Conservation (phyloP, 306 rosid genomes). For the Ceratonia siliqua region DNA sequence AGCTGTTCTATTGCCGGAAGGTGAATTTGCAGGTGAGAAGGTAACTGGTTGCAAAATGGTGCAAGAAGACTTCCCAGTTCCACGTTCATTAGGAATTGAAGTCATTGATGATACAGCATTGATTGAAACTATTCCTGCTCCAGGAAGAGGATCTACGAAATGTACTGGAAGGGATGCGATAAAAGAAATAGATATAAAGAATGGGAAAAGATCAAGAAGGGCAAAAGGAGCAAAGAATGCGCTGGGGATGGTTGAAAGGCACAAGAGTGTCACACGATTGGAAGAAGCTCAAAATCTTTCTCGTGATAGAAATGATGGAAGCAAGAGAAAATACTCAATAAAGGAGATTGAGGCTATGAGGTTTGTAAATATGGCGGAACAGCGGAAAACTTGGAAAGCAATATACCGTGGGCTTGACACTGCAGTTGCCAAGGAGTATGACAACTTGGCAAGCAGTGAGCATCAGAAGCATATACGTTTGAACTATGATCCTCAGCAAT, state of each 20-base stretch:
- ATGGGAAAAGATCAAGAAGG: constrained; percentile 40
- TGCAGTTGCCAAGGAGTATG: constrained; percentile 60
- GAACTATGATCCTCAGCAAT: constrained; percentile 36
- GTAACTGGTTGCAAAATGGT: not conserved
- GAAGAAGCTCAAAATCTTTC: constrained; percentile 1
- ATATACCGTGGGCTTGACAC: constrained; percentile 51
- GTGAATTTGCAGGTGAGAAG: constrained; percentile 16
- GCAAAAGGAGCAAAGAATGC: constrained; percentile 30
- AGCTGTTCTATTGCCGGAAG: constrained; percentile 46
- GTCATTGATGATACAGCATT: constrained; percentile 87
- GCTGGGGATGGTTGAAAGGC: constrained; percentile 11
- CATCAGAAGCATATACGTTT: constrained; percentile 35
- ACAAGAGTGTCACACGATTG: not conserved
- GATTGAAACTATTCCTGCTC: constrained; percentile 42
- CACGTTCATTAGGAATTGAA: constrained; percentile 50
- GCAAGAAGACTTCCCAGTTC: constrained; percentile 7
- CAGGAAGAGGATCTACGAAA: constrained; percentile 13
- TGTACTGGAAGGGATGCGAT: constrained; percentile 28
- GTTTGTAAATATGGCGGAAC: constrained; percentile 52
- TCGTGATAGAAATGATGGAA: constrained; percentile 30
- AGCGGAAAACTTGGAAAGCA: constrained; percentile 59
- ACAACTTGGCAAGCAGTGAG: constrained; percentile 44
- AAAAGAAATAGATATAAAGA: constrained; percentile 36
- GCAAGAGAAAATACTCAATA: constrained; percentile 53
- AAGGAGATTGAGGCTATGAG: constrained; percentile 68